Evolutionary conservation across 2,329 filamentous ascomycete species (phyloP).

Genomic region (Fusarium caatingaense): DNA sequence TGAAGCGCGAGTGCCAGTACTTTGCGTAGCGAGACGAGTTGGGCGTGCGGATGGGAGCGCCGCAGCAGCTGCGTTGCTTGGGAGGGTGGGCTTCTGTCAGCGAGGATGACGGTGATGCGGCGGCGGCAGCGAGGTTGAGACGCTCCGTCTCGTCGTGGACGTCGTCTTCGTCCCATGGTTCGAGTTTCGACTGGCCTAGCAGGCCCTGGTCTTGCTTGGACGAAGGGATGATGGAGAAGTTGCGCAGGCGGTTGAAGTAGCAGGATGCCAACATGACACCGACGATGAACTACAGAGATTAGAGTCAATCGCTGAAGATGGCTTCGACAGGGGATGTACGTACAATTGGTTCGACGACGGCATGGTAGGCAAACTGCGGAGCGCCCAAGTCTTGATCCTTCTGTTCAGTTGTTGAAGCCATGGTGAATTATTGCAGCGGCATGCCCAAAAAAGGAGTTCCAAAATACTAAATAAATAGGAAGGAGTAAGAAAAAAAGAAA

Average conservation of each 20-base stretch:
- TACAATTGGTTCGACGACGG: slow-evolving; percentile 46
- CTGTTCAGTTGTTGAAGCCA: slow-evolving; percentile 22
- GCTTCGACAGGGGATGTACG: slow-evolving; percentile 3
- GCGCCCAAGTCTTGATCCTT: slow-evolving; percentile 39
- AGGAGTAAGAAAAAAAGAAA: background rate
- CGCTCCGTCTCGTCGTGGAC: slow-evolving; percentile 36
- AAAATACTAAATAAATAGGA: background rate
- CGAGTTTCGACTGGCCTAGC: slow-evolving; percentile 38
- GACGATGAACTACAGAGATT: slow-evolving; percentile 39
- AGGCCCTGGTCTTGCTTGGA: slow-evolving; percentile 39
- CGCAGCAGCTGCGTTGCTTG: slow-evolving; percentile 63
- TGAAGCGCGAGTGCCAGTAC: slow-evolving; percentile 69
- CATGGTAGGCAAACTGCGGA: slow-evolving; percentile 47
- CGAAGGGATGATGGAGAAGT: slow-evolving; percentile 39
- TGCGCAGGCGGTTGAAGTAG: slow-evolving; percentile 46
- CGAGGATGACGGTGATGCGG: slow-evolving; percentile 17
- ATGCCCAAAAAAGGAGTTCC: background rate
- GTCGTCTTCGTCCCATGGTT: slow-evolving; percentile 42
- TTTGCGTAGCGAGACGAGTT: slow-evolving; percentile 71
- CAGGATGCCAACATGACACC: slow-evolving; percentile 47
- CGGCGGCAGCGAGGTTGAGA: slow-evolving; percentile 13
- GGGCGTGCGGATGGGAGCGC: slow-evolving; percentile 63
- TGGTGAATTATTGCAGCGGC: slow-evolving; percentile 3
- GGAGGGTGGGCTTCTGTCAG: slow-evolving; percentile 50
- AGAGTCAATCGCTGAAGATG: background rate